Percentiles rank a stretch among this genome's conserved stretches.
Conservation (phyloP, 148 eudicot genomes). For the Cornus kousa region DNA sequence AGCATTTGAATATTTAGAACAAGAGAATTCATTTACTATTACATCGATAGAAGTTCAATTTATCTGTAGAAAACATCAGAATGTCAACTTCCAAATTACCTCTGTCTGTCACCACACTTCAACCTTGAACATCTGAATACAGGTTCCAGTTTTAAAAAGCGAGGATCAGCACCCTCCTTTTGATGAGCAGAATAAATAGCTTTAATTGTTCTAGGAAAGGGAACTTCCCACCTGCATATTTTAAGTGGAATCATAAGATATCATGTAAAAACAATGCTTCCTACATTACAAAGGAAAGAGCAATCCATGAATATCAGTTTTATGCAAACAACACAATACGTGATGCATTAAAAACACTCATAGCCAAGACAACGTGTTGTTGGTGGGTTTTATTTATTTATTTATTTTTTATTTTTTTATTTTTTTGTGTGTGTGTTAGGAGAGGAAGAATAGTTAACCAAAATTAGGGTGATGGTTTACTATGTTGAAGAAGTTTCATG, state of each 20-base stretch:
- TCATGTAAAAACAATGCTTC: not conserved
- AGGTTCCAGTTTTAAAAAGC: constrained; percentile 74
- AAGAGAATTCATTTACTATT: not conserved
- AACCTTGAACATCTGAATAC: constrained; percentile 75
- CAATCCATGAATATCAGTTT: not conserved
- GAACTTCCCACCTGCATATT: constrained; percentile 87
- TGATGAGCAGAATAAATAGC: constrained; percentile 47
- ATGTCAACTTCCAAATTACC: constrained; percentile 38
- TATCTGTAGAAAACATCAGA: not conserved
- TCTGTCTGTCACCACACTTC: constrained; percentile 63
- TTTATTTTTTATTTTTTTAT: no score
- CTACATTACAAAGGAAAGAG: not conserved
- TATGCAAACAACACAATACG: not conserved
- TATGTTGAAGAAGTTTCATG: no score
- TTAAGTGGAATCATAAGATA: constrained; percentile 6
- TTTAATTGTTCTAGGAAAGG: constrained; percentile 61
- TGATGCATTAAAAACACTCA: not conserved
- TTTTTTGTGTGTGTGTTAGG: no score
- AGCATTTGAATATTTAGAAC: not conserved
- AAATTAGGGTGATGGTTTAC: no score
- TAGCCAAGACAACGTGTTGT: no score
- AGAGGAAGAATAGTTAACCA: no score
- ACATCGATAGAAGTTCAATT: not conserved
- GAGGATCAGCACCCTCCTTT: constrained; percentile 66
- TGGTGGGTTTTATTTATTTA: no score